Evolutionary conservation across 768 basidiomycete species (phyloP).

Genomic region (Russula sp.): DNA sequence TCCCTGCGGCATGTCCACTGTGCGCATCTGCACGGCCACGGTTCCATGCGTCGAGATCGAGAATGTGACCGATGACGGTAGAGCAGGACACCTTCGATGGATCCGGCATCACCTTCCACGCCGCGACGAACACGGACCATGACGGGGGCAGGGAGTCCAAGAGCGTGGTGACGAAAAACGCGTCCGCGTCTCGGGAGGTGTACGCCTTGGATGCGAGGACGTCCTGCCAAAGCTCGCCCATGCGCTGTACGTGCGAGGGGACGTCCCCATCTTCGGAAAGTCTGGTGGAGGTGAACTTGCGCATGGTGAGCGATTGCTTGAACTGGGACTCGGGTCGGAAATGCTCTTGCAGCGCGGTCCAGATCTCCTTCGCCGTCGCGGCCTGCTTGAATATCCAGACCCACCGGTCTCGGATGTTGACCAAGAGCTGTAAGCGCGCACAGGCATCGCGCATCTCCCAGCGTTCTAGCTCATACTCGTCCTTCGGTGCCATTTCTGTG

Average conservation of each 20-base stretch:
- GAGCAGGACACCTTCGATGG: neutral
- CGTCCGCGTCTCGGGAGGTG: neutral
- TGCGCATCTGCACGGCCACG: conserved; percentile 13
- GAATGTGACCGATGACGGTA: conserved; percentile 8
- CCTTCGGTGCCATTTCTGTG: neutral
- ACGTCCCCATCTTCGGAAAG: conserved; percentile 12
- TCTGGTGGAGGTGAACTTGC: neutral
- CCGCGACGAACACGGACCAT: conserved; percentile 13
- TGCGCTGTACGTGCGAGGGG: conserved; percentile 13
- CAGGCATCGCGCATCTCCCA: conserved; percentile 15
- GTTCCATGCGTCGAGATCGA: conserved; percentile 16
- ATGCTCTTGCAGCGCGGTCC: conserved; percentile 10
- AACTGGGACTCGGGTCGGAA: conserved; percentile 13
- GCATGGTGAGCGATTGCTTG: conserved; percentile 13
- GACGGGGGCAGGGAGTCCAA: conserved; percentile 13
- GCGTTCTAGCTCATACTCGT: neutral
- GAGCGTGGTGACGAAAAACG: conserved; percentile 4
- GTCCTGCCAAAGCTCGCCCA: conserved; percentile 18
- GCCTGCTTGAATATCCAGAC: conserved; percentile 6
- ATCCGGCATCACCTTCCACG: conserved; percentile 1
- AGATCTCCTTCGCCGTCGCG: neutral
- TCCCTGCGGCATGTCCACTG: neutral
- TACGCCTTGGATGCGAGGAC: conserved; percentile 4
- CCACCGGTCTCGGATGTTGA: conserved; percentile 10
- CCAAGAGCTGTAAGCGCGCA: conserved; percentile 13